Evolutionary conservation across 2,329 filamentous ascomycete genomes (phyloP), one percentile per base, ranked within the genome.

Genomic region (Emericellopsis cladophorae): DNA sequence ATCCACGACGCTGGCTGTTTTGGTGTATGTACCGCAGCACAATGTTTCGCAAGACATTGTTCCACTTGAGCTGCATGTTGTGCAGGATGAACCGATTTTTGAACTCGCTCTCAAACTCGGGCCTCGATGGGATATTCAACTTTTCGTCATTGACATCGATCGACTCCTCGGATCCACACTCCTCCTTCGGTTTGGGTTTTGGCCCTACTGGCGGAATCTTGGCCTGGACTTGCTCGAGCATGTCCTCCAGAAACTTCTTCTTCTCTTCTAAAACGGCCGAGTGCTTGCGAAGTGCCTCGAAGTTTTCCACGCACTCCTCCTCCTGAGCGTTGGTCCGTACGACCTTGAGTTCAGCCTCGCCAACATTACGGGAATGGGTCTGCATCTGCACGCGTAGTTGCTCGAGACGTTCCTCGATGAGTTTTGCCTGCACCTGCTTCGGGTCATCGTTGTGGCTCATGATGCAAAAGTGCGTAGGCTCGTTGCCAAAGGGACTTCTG

Each of bases 81-180:
- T 98, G 92, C 40, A 98, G 84, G 51, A 96, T 90, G 65, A 98
- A 98, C 2, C 92, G 84, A 55, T 98, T 98, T 57, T 93, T 92
- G 68, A 95, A 98, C 56, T 96, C 89, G 58, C 84, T 95, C 38
- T 85, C 81, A 49, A 90, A 90, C 48, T 95, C 88, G 14, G 84
- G 76, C 4, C 81, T 75, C 1, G 81, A 76, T 3, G 80, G 77
- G 2, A 81, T 73, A 47, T 86, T 79, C 40, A 82, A 66, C 12
- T 70, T 73, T 16, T 71, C 72, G 32, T 74, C 71, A 39, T 79
- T 75, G n/a, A 68, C 66, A 29, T 66, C 64, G 11, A 64, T 57
- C 6, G 69, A 67, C 5, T 58, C 52, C 31, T 64, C 59, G 4
- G 67, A 59, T 10, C 36, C 36, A 3, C 32, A 2, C 35, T 16